Evolutionary conservation across 768 basidiomycete genomes (phyloP), one percentile per base, ranked within the genome.

Genomic region (Pulveroboletus frians): DNA sequence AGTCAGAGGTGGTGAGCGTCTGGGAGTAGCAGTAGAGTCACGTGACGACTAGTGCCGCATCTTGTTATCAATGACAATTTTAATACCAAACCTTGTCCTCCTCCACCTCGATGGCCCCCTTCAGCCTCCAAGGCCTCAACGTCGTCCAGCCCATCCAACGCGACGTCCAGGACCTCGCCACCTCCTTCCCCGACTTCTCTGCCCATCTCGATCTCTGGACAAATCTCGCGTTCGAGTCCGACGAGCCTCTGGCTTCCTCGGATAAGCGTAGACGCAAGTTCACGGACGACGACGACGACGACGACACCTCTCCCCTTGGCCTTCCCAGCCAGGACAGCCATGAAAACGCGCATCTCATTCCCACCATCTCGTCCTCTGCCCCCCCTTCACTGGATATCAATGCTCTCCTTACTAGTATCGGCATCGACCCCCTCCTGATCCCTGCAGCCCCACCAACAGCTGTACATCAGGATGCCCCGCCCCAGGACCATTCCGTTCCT

Each of bases 121-220:
- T 81, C 10, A 80, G 75, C 49, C 71, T 92, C 10, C 82, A 89
- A 47, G 89, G 89, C 27, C 84, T 92, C 65, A 90, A 92, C 69
- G 73, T 90, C 68, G 76, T 92, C 46, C 81, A 84, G 39, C 76
- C 83, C 36, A 58, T 69, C n/a, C 68, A 65, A 15, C 46, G 61
- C 8, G 68, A 73, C 52, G 10, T 67, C 26, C 78, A 87, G 51
- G 73, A 88, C 21, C 76, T 88, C 52, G 69, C 79, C 0, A 72
- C 80, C 0, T 72, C 83, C 0, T 87, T 81, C 62, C 83, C 85
- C 10, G 89, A 92, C 69, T 74, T 91, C 47, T 74, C 76, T 17
- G 83, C 87, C 0, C 87, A 88, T 64, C 81, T 89, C 46, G 84
- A 85, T 65, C 73, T 92, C 46, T 92, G 91, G 91, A 85, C 87